Percentiles rank a stretch among this genome's conserved stretches.
Conservation (phyloP, 2,329 filamentous ascomycete genomes). For the Calonectria pseudoreteaudii region DNA sequence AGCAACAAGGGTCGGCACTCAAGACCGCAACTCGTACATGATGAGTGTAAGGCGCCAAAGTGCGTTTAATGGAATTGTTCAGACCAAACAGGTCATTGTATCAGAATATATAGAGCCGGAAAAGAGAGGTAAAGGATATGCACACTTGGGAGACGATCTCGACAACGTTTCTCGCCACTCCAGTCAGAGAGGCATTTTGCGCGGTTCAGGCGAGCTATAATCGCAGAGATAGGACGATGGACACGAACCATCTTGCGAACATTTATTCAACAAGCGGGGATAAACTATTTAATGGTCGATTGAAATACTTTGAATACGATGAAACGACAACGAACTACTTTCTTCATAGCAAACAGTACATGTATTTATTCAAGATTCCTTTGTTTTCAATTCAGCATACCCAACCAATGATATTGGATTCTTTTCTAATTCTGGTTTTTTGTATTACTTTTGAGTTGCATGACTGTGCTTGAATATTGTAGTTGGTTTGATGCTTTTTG, state of each 20-base stretch:
- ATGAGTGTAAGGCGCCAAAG: constrained; percentile 9
- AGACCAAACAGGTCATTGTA: constrained; percentile 23
- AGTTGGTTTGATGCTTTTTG: too few relatives aligned
- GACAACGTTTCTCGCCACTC: constrained; percentile 13
- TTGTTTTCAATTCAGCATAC: neutral
- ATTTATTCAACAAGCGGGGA: neutral
- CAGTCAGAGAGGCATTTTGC: constrained; percentile 2
- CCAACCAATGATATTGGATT: neutral
- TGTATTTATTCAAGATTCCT: neutral
- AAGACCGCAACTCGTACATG: constrained; percentile 9
- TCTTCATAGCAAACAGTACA: neutral
- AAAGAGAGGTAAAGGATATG: constrained; percentile 9
- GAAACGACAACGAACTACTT: neutral
- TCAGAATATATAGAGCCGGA: constrained; percentile 10
- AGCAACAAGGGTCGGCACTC: neutral
- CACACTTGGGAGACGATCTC: constrained; percentile 11
- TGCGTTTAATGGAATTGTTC: constrained; percentile 13
- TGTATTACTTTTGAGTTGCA: neutral
- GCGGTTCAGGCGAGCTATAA: neutral
- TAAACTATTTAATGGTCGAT: neutral
- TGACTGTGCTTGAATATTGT: neutral
- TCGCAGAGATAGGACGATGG: neutral
- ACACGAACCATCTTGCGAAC: neutral
- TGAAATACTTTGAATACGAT: neutral
- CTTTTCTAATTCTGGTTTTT: neutral